These are phyloP conservation scores for Fusarium oxysporum DNA, from an alignment of 2,329 filamentous ascomycete species.

Conservation along the genomic window DNA sequence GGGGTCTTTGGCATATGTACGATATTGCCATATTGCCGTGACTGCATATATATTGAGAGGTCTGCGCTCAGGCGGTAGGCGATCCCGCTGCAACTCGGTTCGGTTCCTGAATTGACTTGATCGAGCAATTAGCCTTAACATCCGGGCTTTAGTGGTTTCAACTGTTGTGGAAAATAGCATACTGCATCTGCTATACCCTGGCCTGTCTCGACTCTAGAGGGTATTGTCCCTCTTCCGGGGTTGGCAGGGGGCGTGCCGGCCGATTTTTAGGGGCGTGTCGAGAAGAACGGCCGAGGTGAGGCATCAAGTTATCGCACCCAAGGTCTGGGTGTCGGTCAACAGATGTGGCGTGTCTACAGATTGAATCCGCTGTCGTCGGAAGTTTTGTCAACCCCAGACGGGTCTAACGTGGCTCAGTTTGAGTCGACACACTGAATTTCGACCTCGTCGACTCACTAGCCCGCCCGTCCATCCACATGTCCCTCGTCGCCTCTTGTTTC, in stretches of 20 bases:
- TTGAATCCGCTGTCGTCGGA: slow-evolving; percentile 42
- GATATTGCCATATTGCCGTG: slow-evolving; percentile 31
- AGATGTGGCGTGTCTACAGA: slow-evolving; percentile 36
- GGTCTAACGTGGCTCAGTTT: slow-evolving; percentile 47
- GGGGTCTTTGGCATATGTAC: slow-evolving; percentile 33
- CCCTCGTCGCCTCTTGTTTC: slow-evolving; percentile 42
- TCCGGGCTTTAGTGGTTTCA: slow-evolving; percentile 44
- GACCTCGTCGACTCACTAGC: slow-evolving; percentile 44
- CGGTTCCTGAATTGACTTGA: slow-evolving; percentile 36
- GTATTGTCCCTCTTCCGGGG: slow-evolving; percentile 30
- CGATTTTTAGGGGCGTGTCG: slow-evolving; percentile 23
- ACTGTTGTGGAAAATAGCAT: slow-evolving; percentile 47
- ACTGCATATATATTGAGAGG: slow-evolving; percentile 26
- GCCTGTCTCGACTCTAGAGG: slow-evolving; percentile 23
- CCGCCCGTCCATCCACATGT: slow-evolving; percentile 43
- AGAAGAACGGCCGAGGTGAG: slow-evolving; percentile 28
- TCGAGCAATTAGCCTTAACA: slow-evolving; percentile 40
- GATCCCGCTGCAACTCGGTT: slow-evolving; percentile 42
- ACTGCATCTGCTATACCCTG: slow-evolving; percentile 36
- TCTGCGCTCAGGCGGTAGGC: slow-evolving; percentile 35
- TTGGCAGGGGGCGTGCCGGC: slow-evolving; percentile 29
- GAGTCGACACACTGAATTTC: slow-evolving; percentile 43
- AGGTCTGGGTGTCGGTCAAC: slow-evolving; percentile 30
- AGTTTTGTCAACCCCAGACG: slow-evolving; percentile 48
- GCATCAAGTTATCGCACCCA: slow-evolving; percentile 25